A percentile compares a stretch with the other conserved stretches of the same genome.
phyloP scores from a whole-genome alignment of 495 filamentous ascomycete species.

The Cetradonia linearis region DNA sequence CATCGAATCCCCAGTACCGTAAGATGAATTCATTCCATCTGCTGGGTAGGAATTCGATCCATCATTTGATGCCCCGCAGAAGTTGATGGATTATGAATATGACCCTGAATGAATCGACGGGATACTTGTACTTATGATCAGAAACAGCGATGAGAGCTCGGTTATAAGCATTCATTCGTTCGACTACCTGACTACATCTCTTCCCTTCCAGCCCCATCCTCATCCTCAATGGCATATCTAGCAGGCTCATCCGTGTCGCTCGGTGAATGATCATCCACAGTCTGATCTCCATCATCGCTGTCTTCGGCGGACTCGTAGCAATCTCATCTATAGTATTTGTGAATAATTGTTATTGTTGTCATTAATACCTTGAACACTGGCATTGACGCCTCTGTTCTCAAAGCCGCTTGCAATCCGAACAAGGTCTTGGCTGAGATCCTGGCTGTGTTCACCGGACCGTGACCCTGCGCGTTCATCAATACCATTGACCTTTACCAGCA shows the following conservation, averaged over 20 bases:
- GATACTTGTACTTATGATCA: too few relatives aligned
- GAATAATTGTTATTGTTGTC: neutral
- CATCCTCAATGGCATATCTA: neutral
- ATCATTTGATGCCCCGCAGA: too few relatives aligned
- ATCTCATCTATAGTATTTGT: neutral
- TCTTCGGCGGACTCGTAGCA: neutral
- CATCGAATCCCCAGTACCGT: neutral
- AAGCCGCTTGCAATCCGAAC: neutral
- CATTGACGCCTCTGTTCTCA: neutral
- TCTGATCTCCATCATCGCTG: neutral
- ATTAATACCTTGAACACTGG: neutral
- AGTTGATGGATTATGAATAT: too few relatives aligned
- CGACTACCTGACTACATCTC: neutral
- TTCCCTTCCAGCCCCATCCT: neutral
- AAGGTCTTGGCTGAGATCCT: too few relatives aligned
- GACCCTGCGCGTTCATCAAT: too few relatives aligned
- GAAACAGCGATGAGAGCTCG: neutral
- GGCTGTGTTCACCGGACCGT: too few relatives aligned
- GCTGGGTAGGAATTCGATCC: neutral
- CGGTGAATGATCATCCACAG: neutral
- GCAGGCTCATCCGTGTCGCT: neutral
- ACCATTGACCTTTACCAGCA: too few relatives aligned
- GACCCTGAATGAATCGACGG: neutral
- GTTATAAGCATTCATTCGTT: neutral
- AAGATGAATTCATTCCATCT: neutral